A percentile compares a stretch with the other conserved stretches of the same genome.
Evolutionary conservation across 257 asterid species (phyloP).

Genomic region (Cynanchum wilfordii): DNA sequence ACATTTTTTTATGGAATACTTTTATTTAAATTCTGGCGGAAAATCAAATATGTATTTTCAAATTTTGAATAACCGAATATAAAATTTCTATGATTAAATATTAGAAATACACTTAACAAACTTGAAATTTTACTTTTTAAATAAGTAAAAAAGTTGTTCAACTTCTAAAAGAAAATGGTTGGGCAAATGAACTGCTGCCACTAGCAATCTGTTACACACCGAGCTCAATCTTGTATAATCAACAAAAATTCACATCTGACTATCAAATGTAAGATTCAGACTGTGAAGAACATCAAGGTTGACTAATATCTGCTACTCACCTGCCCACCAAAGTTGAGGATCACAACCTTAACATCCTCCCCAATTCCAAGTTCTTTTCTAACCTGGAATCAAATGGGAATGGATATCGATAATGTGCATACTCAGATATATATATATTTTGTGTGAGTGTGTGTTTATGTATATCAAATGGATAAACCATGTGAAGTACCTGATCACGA

Average conservation of each 20-base stretch:
- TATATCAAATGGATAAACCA: background rate
- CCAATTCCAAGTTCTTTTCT: conserved; percentile 78
- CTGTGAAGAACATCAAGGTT: background rate
- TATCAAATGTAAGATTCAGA: background rate
- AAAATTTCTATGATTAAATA: no score
- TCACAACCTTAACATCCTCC: conserved; percentile 74
- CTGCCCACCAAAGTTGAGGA: conserved; percentile 99
- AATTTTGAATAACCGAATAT: no score
- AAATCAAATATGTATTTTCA: no score
- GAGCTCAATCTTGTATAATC: background rate
- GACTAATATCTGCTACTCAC: conserved; percentile 24
- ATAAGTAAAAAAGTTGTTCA: no score
- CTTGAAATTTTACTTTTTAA: no score
- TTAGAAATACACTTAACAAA: no score
- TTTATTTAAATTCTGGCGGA: no score
- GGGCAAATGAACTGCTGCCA: background rate
- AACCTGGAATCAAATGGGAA: conserved; percentile 39
- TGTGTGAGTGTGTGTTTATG: no score
- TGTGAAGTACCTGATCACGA: conserved; percentile 57
- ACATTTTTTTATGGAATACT: no score
- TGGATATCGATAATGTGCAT: background rate
- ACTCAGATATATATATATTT: no score
- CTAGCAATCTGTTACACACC: background rate
- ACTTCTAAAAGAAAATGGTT: no score
- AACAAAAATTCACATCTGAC: background rate